Base-by-base conservation (phyloP, 148 eudicot species). In the Mesembryanthemum crystallinum region DNA sequence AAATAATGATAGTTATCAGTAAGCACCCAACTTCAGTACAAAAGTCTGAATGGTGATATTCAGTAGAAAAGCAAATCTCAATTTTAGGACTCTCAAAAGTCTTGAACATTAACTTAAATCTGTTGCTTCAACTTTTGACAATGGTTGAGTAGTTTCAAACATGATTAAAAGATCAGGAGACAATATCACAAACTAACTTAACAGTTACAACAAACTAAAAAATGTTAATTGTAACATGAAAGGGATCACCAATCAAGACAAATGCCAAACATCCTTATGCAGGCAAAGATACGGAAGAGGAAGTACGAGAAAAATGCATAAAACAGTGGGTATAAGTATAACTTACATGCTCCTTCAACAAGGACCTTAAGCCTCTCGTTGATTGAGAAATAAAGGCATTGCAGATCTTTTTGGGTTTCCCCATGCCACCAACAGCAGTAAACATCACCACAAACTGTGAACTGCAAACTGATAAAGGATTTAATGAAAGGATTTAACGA, bases 341-440 rank as follows among this genome's bases (percentile, higher is more conserved):
- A 87, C 96, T 87, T 88, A 95, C 99, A 79, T 92, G 96, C 82
- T 90, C 94, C 79, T 75, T 90, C 80, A 95, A 81, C 85, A 89
- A 84, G 70, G 96, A 88, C 84, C 99, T 87, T 64, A 95, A 82
- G 74, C 88, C 87, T 87, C 96, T 87, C 17, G 99, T 92, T 43
- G 97, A 92, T 78, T 87, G 96, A 57, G 99, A 95, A 47, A 95
- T 82, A 73, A 87, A 95, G 39, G 96, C 97, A 71, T 82, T 78
- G 86, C 96, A 95, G 65, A 69, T 65, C 39, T 82, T 78, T 82
- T 90, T 89, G 58, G 76, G 78, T 78, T 80, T 82, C 73, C 73
- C 87, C 27, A 45, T 59, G 79, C 85, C 88, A 78, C 82, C 80
- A 80, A 72, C 79, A 81, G 86, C 88, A 69, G 86, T 85, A 76